Base-by-base conservation (phyloP, 192 early-diverging fungal species). In the Rhizophlyctis rosea region DNA sequence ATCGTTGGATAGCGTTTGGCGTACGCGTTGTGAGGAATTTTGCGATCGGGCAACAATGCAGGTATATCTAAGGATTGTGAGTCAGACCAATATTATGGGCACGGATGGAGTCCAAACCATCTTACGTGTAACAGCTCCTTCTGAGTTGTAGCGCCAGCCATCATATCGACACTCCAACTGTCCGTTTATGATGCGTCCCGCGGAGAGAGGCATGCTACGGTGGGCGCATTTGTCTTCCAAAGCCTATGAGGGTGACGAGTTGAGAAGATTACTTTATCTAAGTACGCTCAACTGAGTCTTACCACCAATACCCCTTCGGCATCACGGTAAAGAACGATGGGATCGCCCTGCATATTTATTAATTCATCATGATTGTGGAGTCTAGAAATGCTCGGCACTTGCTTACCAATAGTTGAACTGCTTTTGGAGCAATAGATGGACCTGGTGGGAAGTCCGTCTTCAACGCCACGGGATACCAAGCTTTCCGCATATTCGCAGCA, bases 81-180 rank as follows among this genome's bases (percentile, higher is more conserved):
- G n/a, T n/a, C n/a, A n/a, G n/a, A n/a, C n/a, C n/a, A n/a, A n/a
- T n/a, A n/a, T n/a, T n/a, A n/a, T n/a, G n/a, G n/a, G n/a, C n/a
- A n/a, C n/a, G n/a, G n/a, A n/a, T n/a, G n/a, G n/a, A n/a, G n/a
- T n/a, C n/a, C n/a, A n/a, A n/a, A n/a, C n/a, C n/a, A n/a, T n/a
- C n/a, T n/a, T n/a, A n/a, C n/a, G 54, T n/a, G 61, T 59, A 24
- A 66, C 64, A 7, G 24, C 35, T 4, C 77, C 77, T 16, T 72
- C 62, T 14, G 73, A 49, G 50, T 72, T 59, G 44, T 76, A 75
- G 11, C 69, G 69, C 77, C 77, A 79, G 33, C 77, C 77, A 62
- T 79, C 74, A 51, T 79, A 79, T 29, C 61, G 59, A 39, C 77
- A 79, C 44, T 79, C 77, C 13, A 79, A 59, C 34, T 68, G 54